Evolutionary conservation across 2,329 filamentous ascomycete species (phyloP), one percentile per base, ranked within the genome.

Genomic region (Alternaria hordeiaustralica): DNA sequence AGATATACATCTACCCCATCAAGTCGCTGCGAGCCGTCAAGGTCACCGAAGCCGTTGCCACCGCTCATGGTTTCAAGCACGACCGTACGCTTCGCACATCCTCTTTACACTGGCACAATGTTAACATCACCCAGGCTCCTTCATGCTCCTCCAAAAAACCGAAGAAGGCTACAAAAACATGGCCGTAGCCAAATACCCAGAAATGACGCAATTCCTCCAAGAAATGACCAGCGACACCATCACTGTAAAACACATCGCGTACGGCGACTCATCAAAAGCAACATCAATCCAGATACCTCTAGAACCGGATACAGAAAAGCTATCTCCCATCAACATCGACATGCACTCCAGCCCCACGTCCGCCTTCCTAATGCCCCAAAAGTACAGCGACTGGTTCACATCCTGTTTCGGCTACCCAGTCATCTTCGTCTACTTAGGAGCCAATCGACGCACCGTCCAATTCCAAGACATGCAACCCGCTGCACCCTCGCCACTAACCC

Each of bases 1-100:
- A 83, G 78, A 79, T 85, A 13, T 82, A 82, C 61, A 76, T 80
- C 6, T 85, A 85, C 61, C 83, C 83, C 3, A 82, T 85, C 74
- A 85, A 85, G 68, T 82, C 82, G 13, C 74, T 84, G 7, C 79
- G 82, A 15, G 77, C 73, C 3, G 75, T 80, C 6, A 76, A 80
- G 20, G 71, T 83, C 25, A 71, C 77, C 3, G 72, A 75, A 43
- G 79, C 81, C 15, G 66, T 79, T 50, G 79, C 82, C 18, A 84
- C 83, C 9, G 78, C 77, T 60, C 71, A 82, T 74, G 83, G 83
- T 64, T 82, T 85, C 60, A 72, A 79, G 26, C 80, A 83, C 63
- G 83, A 85, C 66, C 74, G 83, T 63, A 75, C 70, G 33, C 41
- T 2, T 4, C 4, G 3, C 33, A 36, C 30, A n/a, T 15, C 30